These are phyloP conservation scores for Hygrocybe punicea DNA, from an alignment of 768 basidiomycete genomes.

Conservation along the genomic window DNA sequence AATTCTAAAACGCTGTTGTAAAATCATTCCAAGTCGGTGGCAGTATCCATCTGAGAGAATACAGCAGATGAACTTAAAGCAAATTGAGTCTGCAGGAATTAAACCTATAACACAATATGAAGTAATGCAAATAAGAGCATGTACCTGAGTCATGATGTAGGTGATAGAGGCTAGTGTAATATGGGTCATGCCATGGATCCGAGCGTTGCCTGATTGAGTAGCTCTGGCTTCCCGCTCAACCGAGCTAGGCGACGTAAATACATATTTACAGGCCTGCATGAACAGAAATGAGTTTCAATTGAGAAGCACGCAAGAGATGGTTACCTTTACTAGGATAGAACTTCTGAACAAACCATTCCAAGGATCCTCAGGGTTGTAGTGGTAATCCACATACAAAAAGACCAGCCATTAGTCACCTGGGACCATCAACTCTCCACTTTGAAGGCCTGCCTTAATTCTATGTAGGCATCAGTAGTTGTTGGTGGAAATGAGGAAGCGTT, in stretches of 20 bases:
- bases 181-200: conserved; percentile 2
- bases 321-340: not conserved
- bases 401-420: conserved; percentile 3
- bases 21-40: conserved; percentile 1
- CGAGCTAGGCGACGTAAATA: not conserved
- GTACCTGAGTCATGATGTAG: conserved; percentile 6
- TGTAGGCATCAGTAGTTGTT: not conserved
- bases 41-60: not conserved
- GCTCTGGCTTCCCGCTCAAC: conserved; percentile 1
- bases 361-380: conserved; percentile 2
- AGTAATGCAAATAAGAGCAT: not conserved
- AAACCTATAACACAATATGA: not conserved
- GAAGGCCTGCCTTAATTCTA: not conserved
- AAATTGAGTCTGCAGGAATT: conserved; percentile 2
- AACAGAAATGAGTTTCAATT: not conserved
- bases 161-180: conserved; percentile 5
- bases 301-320: not conserved
- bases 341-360: conserved; percentile 2
- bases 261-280: not conserved
- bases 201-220: not conserved
- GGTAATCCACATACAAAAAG: not conserved
- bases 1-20: conserved; percentile 4
- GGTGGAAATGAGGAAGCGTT: not conserved
- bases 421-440: not conserved
- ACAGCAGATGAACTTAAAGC: conserved; percentile 2